A percentile compares a stretch with the other conserved stretches of the same genome.
These are phyloP conservation scores for Cyberlindnera americana DNA, from an alignment of 805 yeast species.

Conservation along the genomic window DNA sequence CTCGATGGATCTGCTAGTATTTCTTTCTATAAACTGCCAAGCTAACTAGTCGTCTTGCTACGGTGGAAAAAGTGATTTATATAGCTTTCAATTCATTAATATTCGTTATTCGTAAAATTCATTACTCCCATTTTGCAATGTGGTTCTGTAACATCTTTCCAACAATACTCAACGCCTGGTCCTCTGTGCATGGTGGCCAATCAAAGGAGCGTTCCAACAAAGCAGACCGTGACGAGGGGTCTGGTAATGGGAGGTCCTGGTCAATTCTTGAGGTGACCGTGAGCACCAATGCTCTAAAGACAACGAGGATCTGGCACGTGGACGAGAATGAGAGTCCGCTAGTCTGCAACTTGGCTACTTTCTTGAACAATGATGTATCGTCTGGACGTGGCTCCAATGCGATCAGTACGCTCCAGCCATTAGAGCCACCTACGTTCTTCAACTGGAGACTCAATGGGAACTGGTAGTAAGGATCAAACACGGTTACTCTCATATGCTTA, in stretches of 20 bases:
- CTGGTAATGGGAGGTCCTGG: not conserved
- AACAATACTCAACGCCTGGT: no score
- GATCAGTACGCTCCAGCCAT: slow-evolving; percentile 1
- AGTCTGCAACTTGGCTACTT: no score
- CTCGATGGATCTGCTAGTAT: no score
- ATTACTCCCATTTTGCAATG: no score
- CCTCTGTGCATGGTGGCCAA: no score
- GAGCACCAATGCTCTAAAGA: not conserved
- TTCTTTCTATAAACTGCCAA: no score
- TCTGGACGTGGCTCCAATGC: not conserved
- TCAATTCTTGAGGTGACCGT: not conserved
- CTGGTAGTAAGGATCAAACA: not conserved
- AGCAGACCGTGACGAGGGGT: not conserved
- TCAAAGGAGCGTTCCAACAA: no score
- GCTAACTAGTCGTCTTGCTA: no score
- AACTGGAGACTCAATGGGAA: not conserved
- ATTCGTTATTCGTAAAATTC: no score
- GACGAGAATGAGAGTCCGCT: not conserved
- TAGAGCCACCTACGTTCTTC: not conserved
- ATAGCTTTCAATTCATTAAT: no score
- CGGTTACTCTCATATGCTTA: slow-evolving; percentile 1
- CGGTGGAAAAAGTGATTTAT: no score
- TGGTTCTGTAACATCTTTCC: no score
- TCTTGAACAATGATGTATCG: not conserved
- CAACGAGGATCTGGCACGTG: not conserved